Evolutionary conservation across 1,284 basidiomycete genomes (phyloP), one percentile per base, ranked within the genome.

Genomic region (Ceratobasidium sp.): DNA sequence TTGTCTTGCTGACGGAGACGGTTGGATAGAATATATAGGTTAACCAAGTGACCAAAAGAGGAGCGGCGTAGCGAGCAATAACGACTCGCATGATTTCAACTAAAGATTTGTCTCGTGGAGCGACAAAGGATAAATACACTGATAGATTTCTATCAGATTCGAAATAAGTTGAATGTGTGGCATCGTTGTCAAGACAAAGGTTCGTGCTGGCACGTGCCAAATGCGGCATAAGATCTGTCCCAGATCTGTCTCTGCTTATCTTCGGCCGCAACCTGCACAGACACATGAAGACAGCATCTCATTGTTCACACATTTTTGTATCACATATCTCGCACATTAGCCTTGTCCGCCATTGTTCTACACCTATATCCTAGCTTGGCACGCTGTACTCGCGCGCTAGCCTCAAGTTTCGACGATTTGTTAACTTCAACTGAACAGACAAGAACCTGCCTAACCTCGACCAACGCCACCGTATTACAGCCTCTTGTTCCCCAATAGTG

Each of bases 171-270:
- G 38, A 6, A 9, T 52, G 48, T 67, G 46, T 67, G 46, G 66
- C 48, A 68, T 68, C 17, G 66, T 68, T 15, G 66, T 68, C 23
- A 50, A 56, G 50, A 68, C 66, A 68, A 68, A 68, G 66, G 66
- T n/a, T 26, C 7, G 3, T 33, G 28, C 5, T 23, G 66, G 23
- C 66, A 68, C 66, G 66, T 68, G 66, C 48, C 52, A 26, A 52
- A 52, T 52, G 17, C 15, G 50, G 50, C 6, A 52, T n/a, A 52
- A 20, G 50, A 38, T 52, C 28, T 54, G 48, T 28, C 33, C 15
- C 23, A 17, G 50, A 68, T 68, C 33, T 68, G 48, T 54, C 64
- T 66, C 23, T 46, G 42, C 64, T 50, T 50, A 28, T 66, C 64
- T 48, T 66, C 42, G 23, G 3, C 66, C 28, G 54, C 48, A 23